These are phyloP conservation scores for Pseudohalonectria lignicola DNA, from an alignment of 2,329 filamentous ascomycete genomes.

Conservation along the genomic window DNA sequence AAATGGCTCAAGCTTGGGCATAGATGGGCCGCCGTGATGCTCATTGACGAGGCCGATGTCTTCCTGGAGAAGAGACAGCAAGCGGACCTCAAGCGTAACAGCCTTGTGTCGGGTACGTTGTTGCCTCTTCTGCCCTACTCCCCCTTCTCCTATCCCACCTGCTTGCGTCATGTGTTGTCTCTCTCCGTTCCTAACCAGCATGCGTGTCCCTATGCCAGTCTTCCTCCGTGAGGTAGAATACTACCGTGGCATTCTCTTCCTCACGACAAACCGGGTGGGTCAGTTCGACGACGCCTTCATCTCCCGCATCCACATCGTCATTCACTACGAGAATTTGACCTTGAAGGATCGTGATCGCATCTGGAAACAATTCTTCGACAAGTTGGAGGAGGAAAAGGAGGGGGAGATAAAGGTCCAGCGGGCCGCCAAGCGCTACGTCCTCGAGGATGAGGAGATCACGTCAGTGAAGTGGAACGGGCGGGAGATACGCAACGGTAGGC, in stretches of 20 bases:
- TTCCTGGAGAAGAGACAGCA: slow-evolving; percentile 11
- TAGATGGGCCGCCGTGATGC: slow-evolving; percentile 8
- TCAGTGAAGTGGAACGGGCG: slow-evolving; percentile 11
- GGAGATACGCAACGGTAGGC: slow-evolving; percentile 17
- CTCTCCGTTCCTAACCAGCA: no score
- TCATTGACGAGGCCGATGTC: slow-evolving; percentile 16
- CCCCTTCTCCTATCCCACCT: neutral
- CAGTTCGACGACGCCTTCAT: slow-evolving; percentile 23
- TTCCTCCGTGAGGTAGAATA: slow-evolving; percentile 15
- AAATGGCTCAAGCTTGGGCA: slow-evolving; percentile 7
- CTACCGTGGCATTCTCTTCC: no score
- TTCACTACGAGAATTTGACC: slow-evolving; percentile 6
- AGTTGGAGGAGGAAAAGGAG: slow-evolving; percentile 3
- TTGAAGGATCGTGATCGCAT: neutral
- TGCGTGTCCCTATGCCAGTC: slow-evolving; percentile 2
- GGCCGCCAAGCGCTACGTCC: slow-evolving; percentile 3
- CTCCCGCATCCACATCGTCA: slow-evolving; percentile 7
- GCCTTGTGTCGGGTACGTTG: slow-evolving; percentile 10
- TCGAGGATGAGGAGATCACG: neutral
- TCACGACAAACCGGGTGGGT: slow-evolving; percentile 18
- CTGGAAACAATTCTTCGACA: slow-evolving; percentile 5
- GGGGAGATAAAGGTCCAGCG: slow-evolving; percentile 1
- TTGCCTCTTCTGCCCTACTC: neutral
- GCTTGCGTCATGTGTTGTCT: neutral
- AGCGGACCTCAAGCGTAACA: slow-evolving; percentile 12